Conservation (phyloP, 257 asterid genomes). For the Striga asiatica region DNA sequence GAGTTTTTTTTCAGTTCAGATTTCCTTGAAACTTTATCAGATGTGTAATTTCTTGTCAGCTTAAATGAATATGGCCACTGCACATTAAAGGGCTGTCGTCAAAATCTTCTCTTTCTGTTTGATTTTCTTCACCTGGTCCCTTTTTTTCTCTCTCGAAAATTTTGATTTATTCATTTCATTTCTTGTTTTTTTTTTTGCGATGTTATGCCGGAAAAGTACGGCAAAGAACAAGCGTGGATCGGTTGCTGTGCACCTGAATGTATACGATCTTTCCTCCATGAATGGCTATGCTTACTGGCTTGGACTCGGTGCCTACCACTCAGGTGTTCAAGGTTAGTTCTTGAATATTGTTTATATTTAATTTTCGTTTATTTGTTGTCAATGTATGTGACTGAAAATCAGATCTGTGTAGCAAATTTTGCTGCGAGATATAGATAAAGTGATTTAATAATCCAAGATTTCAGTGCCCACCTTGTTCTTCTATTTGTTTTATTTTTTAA, state of each 20-base stretch:
- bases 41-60: background rate
- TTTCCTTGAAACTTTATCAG: background rate
- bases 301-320: slow-evolving; percentile 80
- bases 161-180: no score
- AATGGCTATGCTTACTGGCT: slow-evolving; percentile 85
- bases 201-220: slow-evolving; percentile 55
- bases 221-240: slow-evolving; percentile 36
- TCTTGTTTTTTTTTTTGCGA: slow-evolving; percentile 12
- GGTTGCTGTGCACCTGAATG: slow-evolving; percentile 62
- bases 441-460: no score
- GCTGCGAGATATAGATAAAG: no score
- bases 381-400: no score
- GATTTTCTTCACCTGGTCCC: no score
- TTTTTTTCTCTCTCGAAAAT: no score
- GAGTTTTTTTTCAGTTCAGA: background rate
- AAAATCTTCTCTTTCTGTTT: background rate
- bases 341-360: no score
- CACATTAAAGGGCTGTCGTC: background rate
- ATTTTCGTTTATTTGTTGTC: no score
- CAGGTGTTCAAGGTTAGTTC: slow-evolving; percentile 92
- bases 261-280: slow-evolving; percentile 68
- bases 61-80: no score
- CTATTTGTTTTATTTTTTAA: no score
- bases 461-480: no score
- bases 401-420: no score